These are phyloP conservation scores for Austroboletus eburneus DNA, from an alignment of 768 basidiomycete species.

Conservation along the genomic window DNA sequence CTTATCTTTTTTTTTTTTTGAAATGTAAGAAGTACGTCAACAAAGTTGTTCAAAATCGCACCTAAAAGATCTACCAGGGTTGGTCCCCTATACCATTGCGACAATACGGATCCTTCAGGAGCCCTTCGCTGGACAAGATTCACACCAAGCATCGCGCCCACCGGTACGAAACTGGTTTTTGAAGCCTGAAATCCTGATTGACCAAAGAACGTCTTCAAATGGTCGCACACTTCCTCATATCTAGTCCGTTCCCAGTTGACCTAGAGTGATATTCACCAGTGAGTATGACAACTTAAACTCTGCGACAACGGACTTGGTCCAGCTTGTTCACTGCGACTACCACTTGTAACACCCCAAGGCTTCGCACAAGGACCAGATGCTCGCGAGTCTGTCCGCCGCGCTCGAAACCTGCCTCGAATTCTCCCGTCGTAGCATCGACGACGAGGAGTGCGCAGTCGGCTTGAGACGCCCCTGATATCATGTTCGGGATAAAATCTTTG, in stretches of 20 bases:
- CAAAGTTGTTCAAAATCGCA: constrained; percentile 29
- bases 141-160: constrained; percentile 85
- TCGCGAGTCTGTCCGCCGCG: constrained; percentile 94
- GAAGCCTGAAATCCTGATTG: constrained; percentile 82
- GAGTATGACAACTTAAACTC: not conserved
- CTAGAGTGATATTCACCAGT: constrained; percentile 36
- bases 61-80: constrained; percentile 83
- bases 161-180: constrained; percentile 82
- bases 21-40: not conserved
- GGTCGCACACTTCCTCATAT: constrained; percentile 78
- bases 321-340: constrained; percentile 94
- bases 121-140: constrained; percentile 61
- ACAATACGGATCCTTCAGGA: constrained; percentile 44
- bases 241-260: constrained; percentile 83
- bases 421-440: constrained; percentile 83
- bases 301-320: constrained; percentile 60
- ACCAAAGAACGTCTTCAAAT: constrained; percentile 73
- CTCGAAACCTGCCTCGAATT: constrained; percentile 95
- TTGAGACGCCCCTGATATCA: constrained; percentile 98
- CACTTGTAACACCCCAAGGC: constrained; percentile 87
- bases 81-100: constrained; percentile 80
- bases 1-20: constrained; percentile 47
- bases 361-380: constrained; percentile 86
- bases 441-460: constrained; percentile 94
- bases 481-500: constrained; percentile 96